Evolutionary conservation across 495 filamentous ascomycete genomes (phyloP), one percentile per base, ranked within the genome.

Genomic region (Massariosphaeria phaeospora): DNA sequence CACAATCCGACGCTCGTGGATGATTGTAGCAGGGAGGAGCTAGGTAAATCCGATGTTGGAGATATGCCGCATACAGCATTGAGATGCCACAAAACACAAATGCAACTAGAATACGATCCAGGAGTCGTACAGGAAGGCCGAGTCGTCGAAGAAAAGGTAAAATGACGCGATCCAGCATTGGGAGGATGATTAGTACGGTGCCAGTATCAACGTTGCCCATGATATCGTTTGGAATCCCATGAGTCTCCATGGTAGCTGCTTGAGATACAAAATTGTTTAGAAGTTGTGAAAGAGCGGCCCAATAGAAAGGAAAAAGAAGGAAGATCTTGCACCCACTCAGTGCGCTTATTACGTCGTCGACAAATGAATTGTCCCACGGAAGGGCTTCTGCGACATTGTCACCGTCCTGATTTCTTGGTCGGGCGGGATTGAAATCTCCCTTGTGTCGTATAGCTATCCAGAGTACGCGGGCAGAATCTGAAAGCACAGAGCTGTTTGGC

Each of bases 181-280:
- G 63, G 45, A 76, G 64, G 7, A 78, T 55, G 54, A 79, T 69
- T 49, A 70, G 69, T 17, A 67, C 57, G 5, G 27, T 74, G 60
- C 3, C 58, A 52, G 39, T 71, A 68, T 13, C 72, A 60, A 11
- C 61, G 43, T 68, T 51, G 31, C n/a, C n/a, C n/a, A 78, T 67
- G 44, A 75, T 66, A 64, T 79, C 76, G 57, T 78, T 79, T 9
- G 76, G 74, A 15, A 79, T 61, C 17, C 72, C 72, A 47, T 72
- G 59, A 20, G 69, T 70, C 24, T 70, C 55, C 74, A 79, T 79
- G 21, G 75, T 69, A 6, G 68, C 74, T 10, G 77, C 78, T 62
- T 80, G 79, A 0, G 79, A 78, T 55, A 79, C 72, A 30, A 79
- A 29, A 39, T 79, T 79, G 45, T 69, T 76, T 34, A 69, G 61